Conservation (phyloP, 305 asterid genomes). For the Solanum aculeatissimum region DNA sequence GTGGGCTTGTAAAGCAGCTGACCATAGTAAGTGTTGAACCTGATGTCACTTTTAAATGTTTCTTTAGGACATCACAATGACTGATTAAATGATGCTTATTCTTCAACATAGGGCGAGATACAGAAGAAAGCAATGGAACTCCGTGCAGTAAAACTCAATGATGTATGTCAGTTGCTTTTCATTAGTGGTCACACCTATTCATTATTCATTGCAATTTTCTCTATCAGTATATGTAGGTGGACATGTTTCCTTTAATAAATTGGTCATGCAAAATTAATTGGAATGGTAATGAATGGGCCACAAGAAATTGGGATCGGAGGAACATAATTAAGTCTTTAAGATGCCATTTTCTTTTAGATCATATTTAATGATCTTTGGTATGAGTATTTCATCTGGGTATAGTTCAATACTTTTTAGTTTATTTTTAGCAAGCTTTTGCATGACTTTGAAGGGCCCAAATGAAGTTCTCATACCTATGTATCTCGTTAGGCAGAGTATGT, state of each 20-base stretch:
- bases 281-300: background rate
- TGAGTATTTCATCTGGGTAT: background rate
- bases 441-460: background rate
- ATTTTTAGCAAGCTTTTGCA: background rate
- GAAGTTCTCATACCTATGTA: background rate
- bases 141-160: slow-evolving; percentile 54
- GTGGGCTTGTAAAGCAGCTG: slow-evolving; percentile 64
- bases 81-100: background rate
- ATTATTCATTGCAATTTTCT: slow-evolving; percentile 12
- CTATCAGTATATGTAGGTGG: background rate
- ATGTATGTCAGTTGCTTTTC: slow-evolving; percentile 22
- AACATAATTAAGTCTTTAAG: background rate
- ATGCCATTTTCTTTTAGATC: background rate
- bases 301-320: background rate
- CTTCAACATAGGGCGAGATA: slow-evolving; percentile 58
- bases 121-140: slow-evolving; percentile 66
- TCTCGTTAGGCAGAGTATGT: background rate
- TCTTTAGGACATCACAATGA: background rate
- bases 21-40: slow-evolving; percentile 55
- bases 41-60: background rate
- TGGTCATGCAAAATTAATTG: background rate
- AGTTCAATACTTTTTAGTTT: background rate
- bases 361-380: background rate
- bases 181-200: background rate
- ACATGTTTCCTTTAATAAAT: background rate